These are phyloP conservation scores for Dendrobium officinale DNA, from an alignment of 106 monocot species.

Conservation along the genomic window DNA sequence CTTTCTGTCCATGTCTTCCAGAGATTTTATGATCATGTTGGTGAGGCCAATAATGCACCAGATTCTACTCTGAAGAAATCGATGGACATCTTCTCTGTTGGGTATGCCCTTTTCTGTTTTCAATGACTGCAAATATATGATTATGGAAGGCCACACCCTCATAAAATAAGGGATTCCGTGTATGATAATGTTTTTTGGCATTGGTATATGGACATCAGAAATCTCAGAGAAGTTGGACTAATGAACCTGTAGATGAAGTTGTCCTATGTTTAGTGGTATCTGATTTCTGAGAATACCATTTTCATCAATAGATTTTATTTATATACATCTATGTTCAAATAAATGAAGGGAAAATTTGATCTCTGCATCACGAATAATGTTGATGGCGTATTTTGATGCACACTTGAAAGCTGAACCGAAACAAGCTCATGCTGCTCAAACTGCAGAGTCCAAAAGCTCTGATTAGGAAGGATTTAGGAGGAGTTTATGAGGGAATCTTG, in stretches of 20 bases:
- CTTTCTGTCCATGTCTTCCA: slow-evolving; percentile 23
- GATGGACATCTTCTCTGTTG: slow-evolving; percentile 98
- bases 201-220: not conserved
- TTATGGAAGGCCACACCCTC: not conserved
- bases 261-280: not conserved
- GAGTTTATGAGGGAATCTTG: too few species aligned
- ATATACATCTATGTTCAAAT: not conserved
- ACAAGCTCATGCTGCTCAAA: too few species aligned
- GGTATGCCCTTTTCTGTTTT: slow-evolving; percentile 38
- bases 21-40: slow-evolving; percentile 95
- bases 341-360: not conserved
- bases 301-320: not conserved
- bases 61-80: slow-evolving; percentile 94
- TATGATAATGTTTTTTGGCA: not conserved
- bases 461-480: too few species aligned
- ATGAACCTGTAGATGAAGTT: not conserved
- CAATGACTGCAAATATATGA: not conserved
- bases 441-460: too few species aligned
- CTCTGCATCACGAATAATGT: not conserved
- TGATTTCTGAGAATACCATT: not conserved
- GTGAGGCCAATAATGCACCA: slow-evolving; percentile 48
- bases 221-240: not conserved
- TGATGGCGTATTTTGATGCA: too few species aligned
- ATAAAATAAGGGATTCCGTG: not conserved
- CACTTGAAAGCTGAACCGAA: too few species aligned